Conservation (phyloP, 1,284 basidiomycete genomes). For the Cystobasidium slooffiae region DNA sequence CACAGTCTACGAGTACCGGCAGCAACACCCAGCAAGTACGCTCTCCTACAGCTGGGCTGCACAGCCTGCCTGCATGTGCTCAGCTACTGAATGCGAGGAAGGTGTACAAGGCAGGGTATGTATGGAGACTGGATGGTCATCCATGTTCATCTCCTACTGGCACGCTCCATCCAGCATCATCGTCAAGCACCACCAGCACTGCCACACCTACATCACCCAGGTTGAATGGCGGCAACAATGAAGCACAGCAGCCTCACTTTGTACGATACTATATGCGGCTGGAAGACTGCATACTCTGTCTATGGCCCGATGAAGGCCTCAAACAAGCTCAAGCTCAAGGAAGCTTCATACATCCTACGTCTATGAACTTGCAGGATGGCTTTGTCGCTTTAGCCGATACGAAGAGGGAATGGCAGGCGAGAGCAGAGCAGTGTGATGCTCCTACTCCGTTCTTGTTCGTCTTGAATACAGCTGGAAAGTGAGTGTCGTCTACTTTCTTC, state of each 20-base stretch:
- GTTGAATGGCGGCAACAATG: neutral
- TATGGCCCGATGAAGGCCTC: slow-evolving; percentile 41
- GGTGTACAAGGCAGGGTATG: slow-evolving; percentile 37
- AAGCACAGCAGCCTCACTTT: slow-evolving; percentile 7
- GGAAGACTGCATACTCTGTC: slow-evolving; percentile 42
- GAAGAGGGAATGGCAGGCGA: slow-evolving; percentile 28
- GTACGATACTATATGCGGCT: slow-evolving; percentile 39
- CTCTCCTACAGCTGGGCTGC: slow-evolving; percentile 32
- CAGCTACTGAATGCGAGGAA: slow-evolving; percentile 40
- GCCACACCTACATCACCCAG: neutral
- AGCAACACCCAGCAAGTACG: slow-evolving; percentile 8
- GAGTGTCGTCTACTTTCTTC: neutral
- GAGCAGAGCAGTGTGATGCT: neutral
- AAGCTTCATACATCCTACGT: slow-evolving; percentile 26
- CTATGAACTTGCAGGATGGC: slow-evolving; percentile 39
- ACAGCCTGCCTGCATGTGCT: slow-evolving; percentile 25
- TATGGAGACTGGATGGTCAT: slow-evolving; percentile 34
- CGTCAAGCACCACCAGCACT: neutral
- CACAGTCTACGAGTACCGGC: neutral
- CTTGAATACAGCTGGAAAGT: slow-evolving; percentile 43
- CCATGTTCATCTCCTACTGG: slow-evolving; percentile 8
- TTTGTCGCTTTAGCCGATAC: slow-evolving; percentile 16
- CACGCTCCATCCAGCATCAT: neutral
- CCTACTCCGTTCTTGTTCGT: slow-evolving; percentile 37
- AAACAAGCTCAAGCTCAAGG: slow-evolving; percentile 34